Conservation (phyloP, 192 early-diverging fungal genomes). For the Dispira simplex region DNA sequence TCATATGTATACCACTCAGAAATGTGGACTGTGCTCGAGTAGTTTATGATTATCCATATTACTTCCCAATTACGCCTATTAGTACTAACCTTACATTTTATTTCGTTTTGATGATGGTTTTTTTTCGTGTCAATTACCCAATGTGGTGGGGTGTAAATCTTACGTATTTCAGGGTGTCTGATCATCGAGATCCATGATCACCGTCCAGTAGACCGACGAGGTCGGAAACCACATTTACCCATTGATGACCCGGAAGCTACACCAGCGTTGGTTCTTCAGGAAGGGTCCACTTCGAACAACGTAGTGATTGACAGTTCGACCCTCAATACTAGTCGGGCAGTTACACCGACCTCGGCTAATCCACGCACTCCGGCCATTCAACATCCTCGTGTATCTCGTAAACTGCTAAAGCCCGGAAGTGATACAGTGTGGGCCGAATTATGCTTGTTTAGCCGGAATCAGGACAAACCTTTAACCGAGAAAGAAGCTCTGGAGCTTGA, state of each 20-base stretch:
- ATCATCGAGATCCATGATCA: constrained; percentile 57
- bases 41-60: no score
- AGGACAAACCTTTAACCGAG: constrained; percentile 25
- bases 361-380: background rate
- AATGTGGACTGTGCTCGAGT: no score
- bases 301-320: background rate
- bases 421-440: constrained; percentile 38
- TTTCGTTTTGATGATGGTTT: no score
- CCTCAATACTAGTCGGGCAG: background rate
- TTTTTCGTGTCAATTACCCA: no score
- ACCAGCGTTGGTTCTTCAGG: background rate
- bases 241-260: background rate
- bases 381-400: background rate
- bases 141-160: no score
- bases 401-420: constrained; percentile 25
- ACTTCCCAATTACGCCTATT: no score
- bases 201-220: constrained; percentile 19
- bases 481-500: constrained; percentile 44
- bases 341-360: constrained; percentile 2
- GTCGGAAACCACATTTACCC: constrained; percentile 1
- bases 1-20: no score
- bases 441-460: constrained; percentile 26
- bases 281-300: background rate
- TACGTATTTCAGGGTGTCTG: constrained; percentile 22
- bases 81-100: no score